These are phyloP conservation scores for Solanum hybrid DNA, from an alignment of 305 asterid genomes.

Conservation along the genomic window DNA sequence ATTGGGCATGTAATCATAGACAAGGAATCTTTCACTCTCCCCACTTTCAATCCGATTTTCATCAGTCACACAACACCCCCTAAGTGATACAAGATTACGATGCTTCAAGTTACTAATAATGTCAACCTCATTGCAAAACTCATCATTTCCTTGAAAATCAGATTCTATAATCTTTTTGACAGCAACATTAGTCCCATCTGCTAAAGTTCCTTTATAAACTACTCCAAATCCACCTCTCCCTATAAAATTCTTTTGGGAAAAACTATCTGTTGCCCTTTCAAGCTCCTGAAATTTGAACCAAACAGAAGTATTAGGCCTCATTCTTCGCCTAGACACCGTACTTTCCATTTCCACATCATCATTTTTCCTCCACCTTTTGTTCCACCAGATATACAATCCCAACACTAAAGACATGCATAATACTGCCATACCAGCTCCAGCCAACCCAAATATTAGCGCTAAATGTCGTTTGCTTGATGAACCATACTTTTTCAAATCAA, in stretches of 20 bases:
- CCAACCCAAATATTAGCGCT: slow-evolving; percentile 37
- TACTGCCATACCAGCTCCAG: slow-evolving; percentile 48
- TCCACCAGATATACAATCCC: slow-evolving; percentile 63
- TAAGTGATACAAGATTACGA: slow-evolving; percentile 69
- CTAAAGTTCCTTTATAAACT: slow-evolving; percentile 54
- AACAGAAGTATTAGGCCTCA: slow-evolving; percentile 59
- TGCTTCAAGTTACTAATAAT: slow-evolving; percentile 83
- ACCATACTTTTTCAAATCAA: slow-evolving; percentile 24
- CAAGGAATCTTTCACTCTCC: slow-evolving; percentile 58
- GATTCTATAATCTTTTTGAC: slow-evolving; percentile 66
- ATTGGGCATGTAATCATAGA: slow-evolving; percentile 77
- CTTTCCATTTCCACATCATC: slow-evolving; percentile 32
- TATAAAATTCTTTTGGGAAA: slow-evolving; percentile 51
- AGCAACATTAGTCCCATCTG: slow-evolving; percentile 64
- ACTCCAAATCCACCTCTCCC: slow-evolving; percentile 92
- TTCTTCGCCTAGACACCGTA: slow-evolving; percentile 34
- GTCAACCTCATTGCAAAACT: slow-evolving; percentile 86
- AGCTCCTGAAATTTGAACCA: slow-evolving; percentile 70
- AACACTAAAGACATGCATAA: slow-evolving; percentile 30
- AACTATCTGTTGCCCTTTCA: slow-evolving; percentile 56
- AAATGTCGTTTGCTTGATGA: slow-evolving; percentile 15
- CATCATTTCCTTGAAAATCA: slow-evolving; percentile 56
- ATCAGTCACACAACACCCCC: slow-evolving; percentile 76
- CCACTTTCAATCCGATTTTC: slow-evolving; percentile 11
- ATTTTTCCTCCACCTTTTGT: slow-evolving; percentile 27